These are phyloP conservation scores for Flaveria sonorensis DNA, from an alignment of 129 eudicot genomes.

Conservation along the genomic window DNA sequence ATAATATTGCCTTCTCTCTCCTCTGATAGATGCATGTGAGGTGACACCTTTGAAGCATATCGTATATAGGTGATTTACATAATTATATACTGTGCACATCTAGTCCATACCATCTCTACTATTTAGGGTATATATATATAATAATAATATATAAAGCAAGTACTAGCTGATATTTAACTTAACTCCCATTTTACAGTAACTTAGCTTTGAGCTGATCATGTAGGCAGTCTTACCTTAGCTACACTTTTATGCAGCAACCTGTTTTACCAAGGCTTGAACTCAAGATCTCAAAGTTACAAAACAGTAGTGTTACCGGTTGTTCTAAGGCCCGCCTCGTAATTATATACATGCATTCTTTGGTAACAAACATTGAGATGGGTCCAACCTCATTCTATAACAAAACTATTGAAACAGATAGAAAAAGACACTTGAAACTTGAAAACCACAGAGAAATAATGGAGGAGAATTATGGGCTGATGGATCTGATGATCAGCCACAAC, in stretches of 20 bases:
- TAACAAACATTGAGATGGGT: constrained; percentile 44
- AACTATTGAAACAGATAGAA: constrained; percentile 8
- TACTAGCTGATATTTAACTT: too few species aligned
- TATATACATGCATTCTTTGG: background rate
- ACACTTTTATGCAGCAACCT: too few species aligned
- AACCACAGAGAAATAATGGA: constrained; percentile 46
- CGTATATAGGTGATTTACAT: constrained; percentile 14
- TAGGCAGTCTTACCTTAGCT: too few species aligned
- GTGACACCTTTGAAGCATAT: background rate
- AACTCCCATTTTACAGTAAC: too few species aligned
- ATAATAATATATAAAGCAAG: too few species aligned
- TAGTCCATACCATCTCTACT: background rate
- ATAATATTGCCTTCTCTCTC: constrained; percentile 5
- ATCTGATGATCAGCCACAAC: too few species aligned
- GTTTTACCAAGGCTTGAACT: too few species aligned
- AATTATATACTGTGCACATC: background rate
- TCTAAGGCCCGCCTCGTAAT: background rate
- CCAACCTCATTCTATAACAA: constrained; percentile 24
- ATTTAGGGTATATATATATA: background rate
- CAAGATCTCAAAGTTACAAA: too few species aligned
- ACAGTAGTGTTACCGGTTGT: too few species aligned
- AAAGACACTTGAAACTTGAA: background rate
- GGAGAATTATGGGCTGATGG: constrained; percentile 60
- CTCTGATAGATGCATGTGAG: background rate
- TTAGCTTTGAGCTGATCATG: too few species aligned